A percentile compares a stretch with the other conserved stretches of the same genome.
phyloP scores from a whole-genome alignment of 345 rosid genomes.

The Microthlaspi erraticum region DNA sequence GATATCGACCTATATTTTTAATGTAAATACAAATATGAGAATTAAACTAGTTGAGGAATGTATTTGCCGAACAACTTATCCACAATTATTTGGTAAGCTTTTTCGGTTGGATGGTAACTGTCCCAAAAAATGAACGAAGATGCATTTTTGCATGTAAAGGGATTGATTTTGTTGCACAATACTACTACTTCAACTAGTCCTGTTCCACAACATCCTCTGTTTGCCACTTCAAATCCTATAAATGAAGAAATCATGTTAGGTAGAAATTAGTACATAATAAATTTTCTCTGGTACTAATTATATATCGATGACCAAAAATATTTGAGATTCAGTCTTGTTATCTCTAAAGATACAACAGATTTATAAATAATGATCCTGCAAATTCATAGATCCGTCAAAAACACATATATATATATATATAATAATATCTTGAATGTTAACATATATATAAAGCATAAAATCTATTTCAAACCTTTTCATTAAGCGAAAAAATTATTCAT shows the following conservation, averaged over 20 bases:
- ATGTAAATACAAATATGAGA: no score
- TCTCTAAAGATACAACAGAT: background rate
- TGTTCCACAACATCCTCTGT: slow-evolving; percentile 64
- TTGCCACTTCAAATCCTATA: slow-evolving; percentile 48
- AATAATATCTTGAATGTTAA: no score
- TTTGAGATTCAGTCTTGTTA: background rate
- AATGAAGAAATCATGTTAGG: background rate
- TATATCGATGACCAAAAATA: background rate
- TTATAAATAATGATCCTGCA: background rate
- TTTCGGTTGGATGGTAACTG: slow-evolving; percentile 68
- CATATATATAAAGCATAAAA: no score
- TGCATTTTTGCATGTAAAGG: slow-evolving; percentile 46
- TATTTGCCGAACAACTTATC: slow-evolving; percentile 24
- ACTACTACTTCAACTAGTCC: slow-evolving; percentile 54
- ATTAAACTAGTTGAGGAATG: background rate
- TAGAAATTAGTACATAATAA: background rate
- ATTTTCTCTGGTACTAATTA: background rate
- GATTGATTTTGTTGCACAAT: slow-evolving; percentile 49
- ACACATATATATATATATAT: background rate
- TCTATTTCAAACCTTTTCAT: no score
- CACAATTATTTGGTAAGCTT: slow-evolving; percentile 48
- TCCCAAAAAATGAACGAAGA: slow-evolving; percentile 61
- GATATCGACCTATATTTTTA: no score
- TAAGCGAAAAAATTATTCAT: no score
- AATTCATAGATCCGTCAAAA: slow-evolving; percentile 1